Base-by-base conservation (phyloP, 306 rosid genomes). In the Lathyrus oleraceus region DNA sequence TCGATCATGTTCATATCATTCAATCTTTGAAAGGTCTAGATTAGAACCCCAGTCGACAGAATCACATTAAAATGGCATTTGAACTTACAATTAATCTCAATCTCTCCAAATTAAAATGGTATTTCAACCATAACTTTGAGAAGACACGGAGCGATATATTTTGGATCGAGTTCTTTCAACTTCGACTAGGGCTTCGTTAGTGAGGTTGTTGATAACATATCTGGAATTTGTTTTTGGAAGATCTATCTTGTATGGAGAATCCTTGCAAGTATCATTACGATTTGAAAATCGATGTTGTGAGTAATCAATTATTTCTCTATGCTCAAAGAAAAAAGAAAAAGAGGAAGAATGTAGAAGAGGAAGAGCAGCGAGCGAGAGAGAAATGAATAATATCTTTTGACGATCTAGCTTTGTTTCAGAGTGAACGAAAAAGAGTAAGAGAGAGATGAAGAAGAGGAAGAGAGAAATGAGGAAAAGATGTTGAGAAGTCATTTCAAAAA, bases 21-120 rank as follows among this genome's bases (percentile, higher is more conserved):
- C 97, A 52, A 94, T 83, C 83, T 94, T 94, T 44, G 98, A 94
- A 67, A 94, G 98, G 82, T 94, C 90, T 11, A 97, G 98, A 77
- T 90, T 94, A 62, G 98, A 90, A 69, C 97, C 98, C 75, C 98
- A 97, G 76, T 94, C 98, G 11, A 94, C 87, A 54, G 25, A 27
- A 27, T 27, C 30, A 27, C 4, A 27, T 27, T 27, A 27, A 2
- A 27, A 27, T 27, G 4, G 30, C 2, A 27, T 27, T 27, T 27
- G 0, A 27, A 27, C 30, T 27, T 27, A 27, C 4, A 27, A 27
- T 27, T 27, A 27, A 27, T 27, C 30, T 27, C 30, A 3, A 3
- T 27, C 3, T 27, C 30, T 27, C 4, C 30, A 27, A 1, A 27
- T 2, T 27, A 27, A 27, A 27, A 27, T 2, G 2, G 2, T 27